Base-by-base conservation (phyloP, 1,284 basidiomycete species). In the Pascua guehoae region DNA sequence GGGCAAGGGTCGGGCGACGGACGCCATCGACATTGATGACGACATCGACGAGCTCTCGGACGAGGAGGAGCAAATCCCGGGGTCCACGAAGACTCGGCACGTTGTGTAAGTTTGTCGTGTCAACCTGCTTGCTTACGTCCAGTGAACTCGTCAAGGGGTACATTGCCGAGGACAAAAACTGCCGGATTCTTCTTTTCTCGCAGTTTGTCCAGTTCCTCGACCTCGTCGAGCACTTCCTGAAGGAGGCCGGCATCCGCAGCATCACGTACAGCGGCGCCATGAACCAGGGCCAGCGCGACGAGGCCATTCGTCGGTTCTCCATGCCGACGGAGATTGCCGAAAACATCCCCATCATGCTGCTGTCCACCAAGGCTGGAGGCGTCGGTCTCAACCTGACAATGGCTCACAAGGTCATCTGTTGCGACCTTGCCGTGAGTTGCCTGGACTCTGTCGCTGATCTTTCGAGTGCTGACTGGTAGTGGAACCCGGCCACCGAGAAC, bases 161-260 rank as follows among this genome's bases (percentile, higher is more conserved):
- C 42, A 46, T 67, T 17, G 60, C 48, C 14, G 64, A 72, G 52
- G 66, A 68, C 49, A 55, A 58, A 9, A 62, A 52, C 41, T 51
- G 55, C 44, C 72, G 71, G 56, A 62, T 74, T 47, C 63, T 74
- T 38, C 61, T 72, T 45, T 74, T 72, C 61, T 69, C 62, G 18
- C 72, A 75, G 63, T 77, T 77, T 59, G 70, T 72, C 12, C 57
- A 67, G 15, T 75, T 69, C 64, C 66, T 77, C 37, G 69, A 74
- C 17, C 60, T 76, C 1, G 62, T 69, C 38, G 61, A 53, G 2
- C 55, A 67, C 12, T 71, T 64, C 56, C 64, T 77, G 11, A 49
- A 56, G 8, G 39, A 49, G 4, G 51, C 66, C 41, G 65, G 60
- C 5, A 64, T 76, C 53, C 42, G 54, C 3, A 64, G 66, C 45